These are phyloP conservation scores for Penicillium coffeae DNA, from an alignment of 495 filamentous ascomycete species.

Conservation along the genomic window DNA sequence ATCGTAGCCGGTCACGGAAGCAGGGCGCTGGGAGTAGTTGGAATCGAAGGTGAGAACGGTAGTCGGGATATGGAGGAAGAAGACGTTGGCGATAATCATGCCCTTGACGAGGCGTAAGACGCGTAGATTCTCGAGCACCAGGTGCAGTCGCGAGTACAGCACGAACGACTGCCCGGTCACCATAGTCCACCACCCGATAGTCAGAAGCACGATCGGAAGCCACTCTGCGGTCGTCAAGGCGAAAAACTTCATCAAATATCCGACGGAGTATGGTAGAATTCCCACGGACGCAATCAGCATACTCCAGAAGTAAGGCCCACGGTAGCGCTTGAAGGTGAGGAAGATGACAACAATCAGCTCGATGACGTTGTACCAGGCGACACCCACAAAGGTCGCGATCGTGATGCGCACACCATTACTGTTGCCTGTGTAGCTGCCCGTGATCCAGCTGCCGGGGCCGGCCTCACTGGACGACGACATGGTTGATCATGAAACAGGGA, in stretches of 20 bases:
- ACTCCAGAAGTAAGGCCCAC: conserved; percentile 43
- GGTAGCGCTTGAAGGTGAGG: conserved; percentile 35
- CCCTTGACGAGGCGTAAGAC: conserved; percentile 24
- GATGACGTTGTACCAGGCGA: conserved; percentile 37
- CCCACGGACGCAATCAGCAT: conserved; percentile 34
- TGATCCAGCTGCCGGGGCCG: conserved; percentile 27
- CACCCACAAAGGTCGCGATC: conserved; percentile 32
- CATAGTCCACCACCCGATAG: conserved; percentile 38
- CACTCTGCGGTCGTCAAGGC: conserved; percentile 23
- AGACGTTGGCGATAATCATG: conserved; percentile 35
- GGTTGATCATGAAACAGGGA: neutral
- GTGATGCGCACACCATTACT: conserved; percentile 32
- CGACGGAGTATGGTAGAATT: conserved; percentile 31
- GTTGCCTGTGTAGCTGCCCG: conserved; percentile 23
- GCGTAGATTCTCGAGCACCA: conserved; percentile 25
- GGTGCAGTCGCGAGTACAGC: conserved; percentile 39
- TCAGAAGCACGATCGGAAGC: conserved; percentile 29
- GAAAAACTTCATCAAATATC: conserved; percentile 38
- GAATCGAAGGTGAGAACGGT: conserved; percentile 29
- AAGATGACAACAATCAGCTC: conserved; percentile 42
- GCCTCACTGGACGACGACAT: conserved; percentile 24
- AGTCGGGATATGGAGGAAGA: conserved; percentile 35
- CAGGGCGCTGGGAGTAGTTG: conserved; percentile 15
- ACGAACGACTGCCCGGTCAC: conserved; percentile 41
- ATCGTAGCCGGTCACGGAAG: conserved; percentile 22